Base-by-base conservation (phyloP, 1,284 basidiomycete genomes). In the Kalmanozyma brasiliensis region DNA sequence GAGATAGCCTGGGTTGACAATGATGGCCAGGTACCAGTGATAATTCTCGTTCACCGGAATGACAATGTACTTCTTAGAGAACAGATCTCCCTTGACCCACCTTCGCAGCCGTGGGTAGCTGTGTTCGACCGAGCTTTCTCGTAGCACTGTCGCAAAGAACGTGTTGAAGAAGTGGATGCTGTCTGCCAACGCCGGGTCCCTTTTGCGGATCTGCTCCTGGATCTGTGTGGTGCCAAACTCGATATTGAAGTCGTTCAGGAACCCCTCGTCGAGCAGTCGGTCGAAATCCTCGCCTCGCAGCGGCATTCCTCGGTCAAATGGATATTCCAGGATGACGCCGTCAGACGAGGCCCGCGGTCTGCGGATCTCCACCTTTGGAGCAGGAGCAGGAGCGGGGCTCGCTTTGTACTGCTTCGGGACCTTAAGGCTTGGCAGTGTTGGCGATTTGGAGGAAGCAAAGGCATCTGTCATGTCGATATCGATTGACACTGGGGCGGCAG, bases 21-120 rank as follows among this genome's bases (percentile, higher is more conserved):
- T 94, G 68, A 98, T 88, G 8, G 92, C 94, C 20, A 98, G 87
- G 82, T 96, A 98, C 96, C 96, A 98, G 84, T 99, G 96, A 41
- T 93, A 84, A 75, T 94, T 86, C 82, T 98, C 96, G 78, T 98
- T 97, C 83, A 99, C 96, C 1, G 96, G 96, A 2, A 99, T 87
- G 38, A 99, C 88, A 62, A 99, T 86, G 77, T 91, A 96, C 77
- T 91, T 90, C 85, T 98, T 98, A 61, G 86, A 84, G 82, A 98
- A 99, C 16, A 98, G 82, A 78, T 96, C 87, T 36, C 92, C 85
- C 77, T 89, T 91, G 29, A 89, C 87, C 96, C 96, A 99, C 82
- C 95, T 96, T 24, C 88, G 87, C 48, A 99, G 92, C 52, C 89
- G 90, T 32, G 89, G 84, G 79, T 94, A 98, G 16, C 89, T 90